Evolutionary conservation across 257 asterid genomes (phyloP), one percentile per base, ranked within the genome.

Genomic region (Salvia hispanica): DNA sequence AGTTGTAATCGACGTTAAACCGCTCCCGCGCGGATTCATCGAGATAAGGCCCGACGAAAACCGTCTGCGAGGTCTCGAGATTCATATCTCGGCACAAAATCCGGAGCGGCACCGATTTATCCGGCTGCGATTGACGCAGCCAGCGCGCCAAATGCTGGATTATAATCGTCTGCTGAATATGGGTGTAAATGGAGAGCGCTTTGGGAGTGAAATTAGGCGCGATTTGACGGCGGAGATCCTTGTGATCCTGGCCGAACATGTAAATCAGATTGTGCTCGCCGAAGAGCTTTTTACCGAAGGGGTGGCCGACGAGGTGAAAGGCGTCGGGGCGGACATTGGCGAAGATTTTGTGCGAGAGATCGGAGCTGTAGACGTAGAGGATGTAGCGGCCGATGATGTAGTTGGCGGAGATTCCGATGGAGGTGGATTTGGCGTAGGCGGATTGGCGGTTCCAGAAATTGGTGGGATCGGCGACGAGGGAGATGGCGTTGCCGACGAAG

Each of bases 311-410:
- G 59, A 92, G 95, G 54, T 90, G 97, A 74, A 92, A 92, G 62
- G 92, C 97, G 57, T 93, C 98, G 4, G 96, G 95, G 0, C 96
- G 95, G 47, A 93, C 96, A 69, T 90, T 93, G 67, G 94, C 57
- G 64, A 93, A 93, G 76, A 93, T 66, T 62, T 83, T 87, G 78
- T 88, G 91, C 16, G 97, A 90, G 21, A 84, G 83, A 15, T 93
- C 96, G 18, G 95, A 40, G 47, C 92, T 85, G 76, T 88, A 84
- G 53, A 93, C 84, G 87, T 88, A 93, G 52, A 93, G 68, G 33
- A 93, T 88, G 77, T 84, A 93, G 34, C 79, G 86, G 3, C 98
- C 98, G 74, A 88, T 76, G 60, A 90, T 78, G 83, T 90, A 93
- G 64, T 90, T 88, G 21, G 81, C 81, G 72, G 97, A 93, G 77